Base-by-base conservation (phyloP, 192 early-diverging fungal genomes). In the Allomyces javanicus region DNA sequence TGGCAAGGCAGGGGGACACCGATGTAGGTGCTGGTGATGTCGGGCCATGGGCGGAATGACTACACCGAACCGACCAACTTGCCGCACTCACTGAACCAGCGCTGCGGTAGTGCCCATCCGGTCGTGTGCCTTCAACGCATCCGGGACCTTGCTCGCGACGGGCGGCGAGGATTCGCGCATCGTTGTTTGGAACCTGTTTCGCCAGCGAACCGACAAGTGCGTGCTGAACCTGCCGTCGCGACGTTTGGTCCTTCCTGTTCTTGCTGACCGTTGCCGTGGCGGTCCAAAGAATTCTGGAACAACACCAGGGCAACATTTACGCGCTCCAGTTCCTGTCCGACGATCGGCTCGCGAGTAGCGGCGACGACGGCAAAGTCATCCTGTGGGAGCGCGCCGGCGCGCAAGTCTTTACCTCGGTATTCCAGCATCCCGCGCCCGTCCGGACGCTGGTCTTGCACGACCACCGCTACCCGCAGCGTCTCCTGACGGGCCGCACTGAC, bases 151-250 rank as follows among this genome's bases (percentile, higher is more conserved):
- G 7, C 27, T 78, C 10, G 77, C 69, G 7, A 78, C 78, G 5
- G 61, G 64, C 25, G 77, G 77, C 1, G 74, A 76, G 19, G 78
- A 79, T 63, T 73, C 68, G 40, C 72, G 78, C 10, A 68, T 80
- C 26, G 75, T 83, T 4, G 66, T 83, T 19, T 84, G 82, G 82
- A 78, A 72, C 67, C 44, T 82, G 14, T 21, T 26, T 21, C 23
- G 27, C 11, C 65, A 45, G 44, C 50, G 50, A n/a, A 14, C 50
- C 50, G 50, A 58, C 50, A 58, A 58, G 33, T 40, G 33, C 33
- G 33, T 40, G 33, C 33, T 40, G 33, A 40, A 9, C 33, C 9
- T 40, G 33, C 33, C 7, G 33, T 40, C 33, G 7, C 33, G 33
- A 7, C 33, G 33, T 40, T 40, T 9, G 33, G 4, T 40, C 33